Evolutionary conservation across 1,139 yeast species (phyloP), one percentile per base, ranked within the genome.

Genomic region (Pichia sp.): DNA sequence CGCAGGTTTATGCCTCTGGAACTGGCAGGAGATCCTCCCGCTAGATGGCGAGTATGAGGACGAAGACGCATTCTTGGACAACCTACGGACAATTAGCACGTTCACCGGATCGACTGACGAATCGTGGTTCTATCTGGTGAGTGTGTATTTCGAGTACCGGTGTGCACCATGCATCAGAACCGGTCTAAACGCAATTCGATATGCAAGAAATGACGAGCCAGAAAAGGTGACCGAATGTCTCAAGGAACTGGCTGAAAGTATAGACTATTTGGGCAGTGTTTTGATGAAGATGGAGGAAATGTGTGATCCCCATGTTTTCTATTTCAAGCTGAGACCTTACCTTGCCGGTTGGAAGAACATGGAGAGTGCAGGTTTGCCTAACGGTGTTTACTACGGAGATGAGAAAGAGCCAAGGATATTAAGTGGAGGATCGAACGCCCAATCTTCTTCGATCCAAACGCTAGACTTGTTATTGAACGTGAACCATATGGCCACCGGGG

Each of bases 361-460:
- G 97, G 82, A 80, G 20, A 92, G 84, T 58, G 91, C 87, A 1
- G 97, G 97, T 0, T 76, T 92, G 55, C 80, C 72, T 52, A 70
- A 82, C 55, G 97, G 97, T 0, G 84, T 91, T 1, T 72, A 77
- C 50, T 91, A 91, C 67, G 97, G 96, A 6, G 74, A 80, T 54
- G 92, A 87, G 58, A 63, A 70, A 1, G 70, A 64, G 27, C 85
- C 83, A 54, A 76, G 88, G 59, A 70, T 77, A 34, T 87, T 80
- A 68, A 78, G 96, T 6, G 98, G 98, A 29, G 98, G 98, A 0
- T 88, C 96, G 12, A 92, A 92, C 67, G 97, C 97, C 0, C 98
- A 92, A 71, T 84, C 93, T 50, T 89, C 97, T 2, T 75, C 91
- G 61, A 87, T 92, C 58, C 97, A 92, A 71, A 86, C 90, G 45